phyloP scores from a whole-genome alignment of 257 asterid species.

The Handroanthus guayacan region DNA sequence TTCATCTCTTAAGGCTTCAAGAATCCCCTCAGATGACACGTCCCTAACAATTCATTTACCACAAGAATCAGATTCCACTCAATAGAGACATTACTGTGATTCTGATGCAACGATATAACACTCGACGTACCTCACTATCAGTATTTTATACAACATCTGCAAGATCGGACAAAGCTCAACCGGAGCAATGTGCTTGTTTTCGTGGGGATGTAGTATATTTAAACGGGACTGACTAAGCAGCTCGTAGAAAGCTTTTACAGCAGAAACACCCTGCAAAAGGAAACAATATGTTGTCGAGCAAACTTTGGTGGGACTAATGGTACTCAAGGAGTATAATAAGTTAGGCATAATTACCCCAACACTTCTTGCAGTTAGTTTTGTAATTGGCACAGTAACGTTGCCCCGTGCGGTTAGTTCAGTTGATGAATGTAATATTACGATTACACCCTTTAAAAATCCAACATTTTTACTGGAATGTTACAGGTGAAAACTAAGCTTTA shows the following conservation, averaged over 20 bases:
- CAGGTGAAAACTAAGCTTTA: too few species aligned
- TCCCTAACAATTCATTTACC: conserved; percentile 56
- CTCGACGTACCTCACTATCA: conserved; percentile 53
- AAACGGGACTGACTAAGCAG: conserved; percentile 81
- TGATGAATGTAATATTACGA: too few species aligned
- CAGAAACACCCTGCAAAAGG: conserved; percentile 86
- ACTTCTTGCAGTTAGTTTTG: too few species aligned
- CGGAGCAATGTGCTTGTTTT: conserved; percentile 68
- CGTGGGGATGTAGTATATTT: conserved; percentile 64
- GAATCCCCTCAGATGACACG: conserved; percentile 64
- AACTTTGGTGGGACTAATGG: background rate
- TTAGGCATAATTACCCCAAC: too few species aligned
- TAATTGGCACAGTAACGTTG: too few species aligned
- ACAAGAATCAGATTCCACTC: conserved; percentile 6
- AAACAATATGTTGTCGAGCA: background rate
- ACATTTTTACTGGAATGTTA: too few species aligned
- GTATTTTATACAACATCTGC: conserved; percentile 78
- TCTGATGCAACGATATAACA: background rate
- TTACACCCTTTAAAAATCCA: too few species aligned
- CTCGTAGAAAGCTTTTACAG: conserved; percentile 91
- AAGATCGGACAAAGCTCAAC: conserved; percentile 91
- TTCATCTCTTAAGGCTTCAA: conserved; percentile 86
- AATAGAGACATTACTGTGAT: background rate
- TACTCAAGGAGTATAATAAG: background rate
- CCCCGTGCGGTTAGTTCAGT: too few species aligned